Evolutionary conservation across 2,329 filamentous ascomycete species (phyloP), one percentile per base, ranked within the genome.

Genomic region (Aspergillus floridensis): DNA sequence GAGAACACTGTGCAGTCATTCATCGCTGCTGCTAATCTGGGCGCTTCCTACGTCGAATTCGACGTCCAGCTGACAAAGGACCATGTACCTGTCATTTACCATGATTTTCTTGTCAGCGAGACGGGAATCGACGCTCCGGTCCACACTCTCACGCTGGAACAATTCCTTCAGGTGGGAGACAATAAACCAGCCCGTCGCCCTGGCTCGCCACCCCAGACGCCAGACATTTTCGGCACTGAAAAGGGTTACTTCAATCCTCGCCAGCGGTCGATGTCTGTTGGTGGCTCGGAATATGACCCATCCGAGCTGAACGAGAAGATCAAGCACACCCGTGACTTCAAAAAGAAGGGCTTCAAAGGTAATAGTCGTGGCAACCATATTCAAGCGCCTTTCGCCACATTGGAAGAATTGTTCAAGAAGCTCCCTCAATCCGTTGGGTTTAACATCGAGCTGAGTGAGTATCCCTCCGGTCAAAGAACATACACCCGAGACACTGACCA

Each of bases 11-110:
- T 99, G 26, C 90, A 87, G 58, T 98, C 95, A 0, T 99, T 99
- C 77, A 96, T 98, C 70, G 92, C 93, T 2, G 95, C 95, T 2
- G 93, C 93, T 48, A 98, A 97, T 66, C 77, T 99, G 54, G 95
- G 95, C 8, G 95, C 86, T 12, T 84, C 84, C 10, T 88, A 88
- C 67, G 86, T 89, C 38, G 86, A 89, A 67, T 86, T 86, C 70
- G 95, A 99, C 72, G 95, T 99, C 0, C 95, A 99, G 73, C 81
- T 99, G 44, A 99, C 95, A n/a, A 99, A 99, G 72, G 95, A 99
- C 72, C 92, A 96, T 69, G 92, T 99, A 1, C 95, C 95, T 0
- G 93, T 99, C 65, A 96, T 99, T 69, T 99, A 99, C 72, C 95
- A 99, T 72, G 95, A 99, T 75, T 99, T 99, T 71, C 82, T 98